Percentiles rank a stretch among this genome's conserved stretches.
phyloP scores from a whole-genome alignment of 2,329 filamentous ascomycete genomes.

The Phaeomoniella chlamydospora region DNA sequence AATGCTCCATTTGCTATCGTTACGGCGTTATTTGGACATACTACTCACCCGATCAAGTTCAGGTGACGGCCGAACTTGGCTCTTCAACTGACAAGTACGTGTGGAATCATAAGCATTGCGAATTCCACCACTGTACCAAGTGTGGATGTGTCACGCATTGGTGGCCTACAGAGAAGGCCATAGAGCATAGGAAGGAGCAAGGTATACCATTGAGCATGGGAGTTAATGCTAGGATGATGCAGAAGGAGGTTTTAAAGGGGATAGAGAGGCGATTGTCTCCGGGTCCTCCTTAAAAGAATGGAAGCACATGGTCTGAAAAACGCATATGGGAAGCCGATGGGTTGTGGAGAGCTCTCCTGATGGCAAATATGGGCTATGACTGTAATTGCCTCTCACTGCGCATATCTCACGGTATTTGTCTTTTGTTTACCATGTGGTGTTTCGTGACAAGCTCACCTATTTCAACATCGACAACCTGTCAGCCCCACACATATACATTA shows the following conservation, averaged over 20 bases:
- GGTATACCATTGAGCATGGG: neutral
- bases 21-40: slow-evolving; percentile 15
- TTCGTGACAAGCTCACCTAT: no score
- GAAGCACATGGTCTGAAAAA: no score
- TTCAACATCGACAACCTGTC: no score
- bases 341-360: no score
- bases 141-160: slow-evolving; percentile 1
- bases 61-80: slow-evolving; percentile 5
- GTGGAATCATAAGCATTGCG: neutral
- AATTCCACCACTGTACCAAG: slow-evolving; percentile 1
- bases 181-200: neutral
- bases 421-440: no score
- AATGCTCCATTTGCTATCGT: slow-evolving; percentile 13
- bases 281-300: neutral
- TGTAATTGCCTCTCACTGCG: no score
- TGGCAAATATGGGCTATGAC: no score
- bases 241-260: neutral
- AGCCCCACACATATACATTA: no score
- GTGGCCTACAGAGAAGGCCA: no score
- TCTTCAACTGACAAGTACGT: neutral
- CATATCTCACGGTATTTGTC: no score
- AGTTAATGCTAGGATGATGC: neutral
- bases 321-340: no score
- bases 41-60: slow-evolving; percentile 11
- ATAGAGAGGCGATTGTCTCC: neutral